Percentiles rank a stretch among this genome's conserved stretches.
Conservation (phyloP, 495 filamentous ascomycete species). For the Daldinia caldariorum region DNA sequence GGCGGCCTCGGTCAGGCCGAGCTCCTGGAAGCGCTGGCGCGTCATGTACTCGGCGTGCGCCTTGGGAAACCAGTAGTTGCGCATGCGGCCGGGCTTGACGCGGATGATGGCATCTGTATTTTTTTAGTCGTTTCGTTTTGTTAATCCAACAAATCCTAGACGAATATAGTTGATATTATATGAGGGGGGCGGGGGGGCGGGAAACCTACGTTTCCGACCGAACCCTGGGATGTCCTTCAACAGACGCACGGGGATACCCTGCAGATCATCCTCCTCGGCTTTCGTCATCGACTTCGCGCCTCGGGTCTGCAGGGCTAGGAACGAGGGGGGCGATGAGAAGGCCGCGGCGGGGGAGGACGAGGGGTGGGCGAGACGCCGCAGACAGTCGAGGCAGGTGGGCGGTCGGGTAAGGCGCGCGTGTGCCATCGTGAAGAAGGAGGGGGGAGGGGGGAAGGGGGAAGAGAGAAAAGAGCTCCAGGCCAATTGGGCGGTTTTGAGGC, state of each 20-base stretch:
- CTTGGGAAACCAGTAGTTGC: constrained; percentile 58
- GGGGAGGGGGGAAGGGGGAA: background rate
- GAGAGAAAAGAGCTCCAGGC: background rate
- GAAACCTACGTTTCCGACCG: constrained; percentile 64
- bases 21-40: constrained; percentile 49
- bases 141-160: no score
- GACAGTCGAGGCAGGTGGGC: constrained; percentile 45
- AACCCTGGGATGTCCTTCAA: constrained; percentile 67
- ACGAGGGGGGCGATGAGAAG: constrained; percentile 14
- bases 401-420: constrained; percentile 35
- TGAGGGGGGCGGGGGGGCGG: no score
- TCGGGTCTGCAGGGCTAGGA: constrained; percentile 48
- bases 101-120: constrained; percentile 59
- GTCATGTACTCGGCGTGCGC: constrained; percentile 61
- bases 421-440: constrained; percentile 32
- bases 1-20: constrained; percentile 52
- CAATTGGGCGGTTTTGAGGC: constrained; percentile 13
- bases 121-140: no score
- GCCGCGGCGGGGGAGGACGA: background rate
- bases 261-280: constrained; percentile 51
- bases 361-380: constrained; percentile 42
- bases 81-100: constrained; percentile 58
- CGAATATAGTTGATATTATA: no score
- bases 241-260: constrained; percentile 67
- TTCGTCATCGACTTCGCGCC: constrained; percentile 62